Evolutionary conservation across 2,329 filamentous ascomycete genomes (phyloP).

Genomic region (Fusarium guadeloupense): DNA sequence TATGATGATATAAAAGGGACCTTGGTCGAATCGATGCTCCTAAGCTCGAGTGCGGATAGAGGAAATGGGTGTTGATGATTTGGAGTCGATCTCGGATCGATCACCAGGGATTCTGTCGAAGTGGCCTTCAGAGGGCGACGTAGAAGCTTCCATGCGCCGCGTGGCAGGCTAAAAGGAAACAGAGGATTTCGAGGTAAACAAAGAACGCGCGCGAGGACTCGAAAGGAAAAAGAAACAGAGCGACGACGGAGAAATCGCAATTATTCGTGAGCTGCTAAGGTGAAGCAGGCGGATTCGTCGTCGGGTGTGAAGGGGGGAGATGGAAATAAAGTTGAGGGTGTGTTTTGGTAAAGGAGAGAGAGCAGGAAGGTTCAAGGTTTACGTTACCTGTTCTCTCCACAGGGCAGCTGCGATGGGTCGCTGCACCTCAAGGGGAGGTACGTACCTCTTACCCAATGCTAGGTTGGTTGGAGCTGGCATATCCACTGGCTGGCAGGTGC

Average conservation of each 20-base stretch:
- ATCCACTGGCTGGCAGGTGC: conserved; percentile 1
- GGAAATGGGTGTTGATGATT: conserved; percentile 10
- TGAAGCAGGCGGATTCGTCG: conserved; percentile 40
- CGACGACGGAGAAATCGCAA: conserved; percentile 35
- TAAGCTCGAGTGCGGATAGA: conserved; percentile 33
- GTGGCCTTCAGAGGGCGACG: conserved; percentile 38
- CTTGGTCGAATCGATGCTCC: conserved; percentile 40
- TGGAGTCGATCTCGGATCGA: conserved; percentile 41
- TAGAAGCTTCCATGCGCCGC: conserved; percentile 53
- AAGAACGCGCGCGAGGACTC: conserved; percentile 30
- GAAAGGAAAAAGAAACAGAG: conserved; percentile 25
- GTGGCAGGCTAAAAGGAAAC: conserved; percentile 40
- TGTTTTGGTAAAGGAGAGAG: conserved; percentile 44
- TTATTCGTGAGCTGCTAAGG: conserved; percentile 41
- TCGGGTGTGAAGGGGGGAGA: conserved; percentile 30
- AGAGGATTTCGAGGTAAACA: conserved; percentile 25
- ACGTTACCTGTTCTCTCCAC: conserved; percentile 49
- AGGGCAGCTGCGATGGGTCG: conserved; percentile 26
- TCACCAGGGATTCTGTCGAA: conserved; percentile 36
- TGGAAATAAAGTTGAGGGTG: conserved; percentile 34
- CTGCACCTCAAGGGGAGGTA: conserved; percentile 14
- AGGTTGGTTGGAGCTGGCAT: conserved; percentile 10
- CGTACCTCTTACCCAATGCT: conserved; percentile 16
- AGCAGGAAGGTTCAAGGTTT: conserved; percentile 36
- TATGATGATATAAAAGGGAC: conserved; percentile 39